A percentile compares a stretch with the other conserved stretches of the same genome.
phyloP scores from a whole-genome alignment of 2,329 filamentous ascomycete species.

The Pseudopyrenochaeta lycopersici region DNA sequence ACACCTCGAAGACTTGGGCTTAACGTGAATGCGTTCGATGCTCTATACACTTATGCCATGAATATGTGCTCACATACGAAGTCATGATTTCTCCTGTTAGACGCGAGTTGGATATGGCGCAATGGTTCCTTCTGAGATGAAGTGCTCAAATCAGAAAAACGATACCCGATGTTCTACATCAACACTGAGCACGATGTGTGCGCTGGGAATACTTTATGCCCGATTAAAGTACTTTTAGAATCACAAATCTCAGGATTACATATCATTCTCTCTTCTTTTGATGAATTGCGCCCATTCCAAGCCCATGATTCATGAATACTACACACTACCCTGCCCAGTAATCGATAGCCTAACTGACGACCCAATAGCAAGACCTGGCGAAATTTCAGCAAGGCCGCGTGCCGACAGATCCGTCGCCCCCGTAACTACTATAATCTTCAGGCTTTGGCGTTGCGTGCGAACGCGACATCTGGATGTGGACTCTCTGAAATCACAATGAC shows the following conservation, averaged over 20 bases:
- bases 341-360: no score
- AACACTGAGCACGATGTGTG: not conserved
- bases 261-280: not conserved
- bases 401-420: conserved; percentile 13
- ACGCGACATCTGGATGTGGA: conserved; percentile 4
- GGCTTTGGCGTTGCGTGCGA: not conserved
- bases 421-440: not conserved
- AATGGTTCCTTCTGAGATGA: conserved; percentile 37
- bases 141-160: conserved; percentile 43
- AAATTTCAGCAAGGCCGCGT: conserved; percentile 1
- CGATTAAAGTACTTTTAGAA: not conserved
- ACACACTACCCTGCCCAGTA: not conserved
- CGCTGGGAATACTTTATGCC: not conserved
- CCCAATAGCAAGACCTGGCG: not conserved
- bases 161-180: conserved; percentile 24
- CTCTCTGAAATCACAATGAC: conserved; percentile 12
- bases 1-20: conserved; percentile 39
- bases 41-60: not conserved
- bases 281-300: not conserved
- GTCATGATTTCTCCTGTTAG: conserved; percentile 3
- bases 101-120: conserved; percentile 19
- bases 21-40: conserved; percentile 9
- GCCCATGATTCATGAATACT: not conserved
- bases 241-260: not conserved
- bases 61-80: conserved; percentile 4